phyloP scores from a whole-genome alignment of 129 eudicot species.

The sunflower (Helianthus annuus) region HanXRQr2.0-SUNRISE NC_035446.2:94558651-94559150 shows the following conservation, averaged over 20 bases:
- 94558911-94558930: constrained; percentile 41
- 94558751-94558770: constrained; percentile 55
- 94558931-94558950: background rate
- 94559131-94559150: no score
- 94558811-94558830: constrained; percentile 77
- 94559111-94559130: no score
- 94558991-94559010: constrained; percentile 61
- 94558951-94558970: background rate
- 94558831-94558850: constrained; percentile 87
- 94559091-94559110: no score
- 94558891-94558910: constrained; percentile 22
- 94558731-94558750: background rate
- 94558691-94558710: constrained; percentile 65
- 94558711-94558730: background rate
- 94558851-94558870: constrained; percentile 84
- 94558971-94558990: constrained; percentile 2
- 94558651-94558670: no score
- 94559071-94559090: no score
- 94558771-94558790: constrained; percentile 73
- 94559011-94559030: constrained; percentile 88
- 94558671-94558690: constrained; percentile 88
- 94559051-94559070: no score
- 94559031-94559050: no score
- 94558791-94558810: constrained; percentile 83
- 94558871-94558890: constrained; percentile 68